phyloP scores from a whole-genome alignment of 306 rosid species.

The Argentina anserina region DNA sequence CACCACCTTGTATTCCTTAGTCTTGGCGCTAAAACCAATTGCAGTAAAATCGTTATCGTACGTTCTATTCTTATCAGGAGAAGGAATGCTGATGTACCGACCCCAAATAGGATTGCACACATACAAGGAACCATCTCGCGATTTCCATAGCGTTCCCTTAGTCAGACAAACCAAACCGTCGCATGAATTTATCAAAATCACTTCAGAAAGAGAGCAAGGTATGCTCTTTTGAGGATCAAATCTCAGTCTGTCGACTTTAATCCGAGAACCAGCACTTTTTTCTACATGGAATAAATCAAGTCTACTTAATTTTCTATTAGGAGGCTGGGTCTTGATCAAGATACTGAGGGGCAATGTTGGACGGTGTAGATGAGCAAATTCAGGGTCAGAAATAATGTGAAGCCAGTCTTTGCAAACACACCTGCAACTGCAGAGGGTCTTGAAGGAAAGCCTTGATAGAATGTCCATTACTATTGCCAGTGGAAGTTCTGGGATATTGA shows the following conservation, averaged over 20 bases:
- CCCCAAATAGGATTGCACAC: background rate
- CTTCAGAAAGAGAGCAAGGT: background rate
- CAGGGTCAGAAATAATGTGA: background rate
- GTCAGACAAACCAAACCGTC: conserved; percentile 2
- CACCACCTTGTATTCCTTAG: background rate
- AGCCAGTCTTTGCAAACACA: background rate
- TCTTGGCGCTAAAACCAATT: background rate
- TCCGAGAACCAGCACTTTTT: background rate
- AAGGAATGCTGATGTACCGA: background rate
- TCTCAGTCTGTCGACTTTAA: background rate
- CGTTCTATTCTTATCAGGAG: background rate
- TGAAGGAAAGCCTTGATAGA: background rate
- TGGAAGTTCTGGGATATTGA: background rate
- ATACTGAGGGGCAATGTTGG: background rate
- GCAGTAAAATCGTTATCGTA: background rate
- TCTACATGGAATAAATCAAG: background rate
- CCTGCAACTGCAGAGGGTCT: background rate
- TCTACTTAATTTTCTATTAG: background rate
- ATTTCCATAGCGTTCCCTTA: no score
- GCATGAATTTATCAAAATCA: conserved; percentile 4
- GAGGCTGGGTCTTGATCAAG: background rate
- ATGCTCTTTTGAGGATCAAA: background rate
- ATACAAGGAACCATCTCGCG: background rate
- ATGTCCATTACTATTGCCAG: background rate
- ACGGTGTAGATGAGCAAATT: background rate